These are phyloP conservation scores for Melampsora larici-populina DNA, from an alignment of 1,284 basidiomycete species.

Conservation along the genomic window DNA sequence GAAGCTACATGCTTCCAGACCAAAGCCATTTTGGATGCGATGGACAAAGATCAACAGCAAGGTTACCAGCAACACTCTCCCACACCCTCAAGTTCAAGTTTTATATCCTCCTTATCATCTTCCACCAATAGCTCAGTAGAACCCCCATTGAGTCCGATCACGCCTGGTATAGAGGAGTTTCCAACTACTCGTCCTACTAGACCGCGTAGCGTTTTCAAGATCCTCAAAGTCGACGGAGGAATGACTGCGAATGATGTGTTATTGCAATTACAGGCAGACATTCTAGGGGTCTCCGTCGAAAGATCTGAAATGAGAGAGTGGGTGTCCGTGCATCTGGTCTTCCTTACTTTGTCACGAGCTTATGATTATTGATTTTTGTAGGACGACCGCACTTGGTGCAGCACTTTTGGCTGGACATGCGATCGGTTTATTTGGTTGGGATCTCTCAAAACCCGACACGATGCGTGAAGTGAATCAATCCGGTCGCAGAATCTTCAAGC, in stretches of 20 bases:
- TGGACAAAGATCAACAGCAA: conserved; percentile 71
- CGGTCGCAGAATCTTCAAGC: conserved; percentile 11
- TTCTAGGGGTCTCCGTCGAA: conserved; percentile 85
- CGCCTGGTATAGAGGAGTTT: not conserved
- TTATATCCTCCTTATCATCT: conserved; percentile 5
- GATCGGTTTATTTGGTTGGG: conserved; percentile 88
- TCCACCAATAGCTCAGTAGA: conserved; percentile 9
- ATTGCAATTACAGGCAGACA: conserved; percentile 88
- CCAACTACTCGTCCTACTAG: not conserved
- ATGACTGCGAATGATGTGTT: conserved; percentile 60
- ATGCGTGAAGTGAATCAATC: conserved; percentile 56
- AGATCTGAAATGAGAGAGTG: conserved; percentile 94
- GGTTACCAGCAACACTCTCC: not conserved
- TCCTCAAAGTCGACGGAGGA: conserved; percentile 81
- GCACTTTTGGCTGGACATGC: conserved; percentile 91
- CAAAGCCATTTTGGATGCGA: conserved; percentile 86
- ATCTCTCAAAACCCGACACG: conserved; percentile 77
- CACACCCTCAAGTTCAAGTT: not conserved
- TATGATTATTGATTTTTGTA: conserved; percentile 50
- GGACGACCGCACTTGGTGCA: conserved; percentile 92
- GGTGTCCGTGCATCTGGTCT: not conserved
- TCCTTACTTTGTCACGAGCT: not conserved
- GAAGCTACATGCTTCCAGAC: conserved; percentile 81
- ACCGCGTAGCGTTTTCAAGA: conserved; percentile 62
- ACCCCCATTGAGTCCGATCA: not conserved